Conservation (phyloP, 2,329 filamentous ascomycete species). For the Knufia fluminis region DNA sequence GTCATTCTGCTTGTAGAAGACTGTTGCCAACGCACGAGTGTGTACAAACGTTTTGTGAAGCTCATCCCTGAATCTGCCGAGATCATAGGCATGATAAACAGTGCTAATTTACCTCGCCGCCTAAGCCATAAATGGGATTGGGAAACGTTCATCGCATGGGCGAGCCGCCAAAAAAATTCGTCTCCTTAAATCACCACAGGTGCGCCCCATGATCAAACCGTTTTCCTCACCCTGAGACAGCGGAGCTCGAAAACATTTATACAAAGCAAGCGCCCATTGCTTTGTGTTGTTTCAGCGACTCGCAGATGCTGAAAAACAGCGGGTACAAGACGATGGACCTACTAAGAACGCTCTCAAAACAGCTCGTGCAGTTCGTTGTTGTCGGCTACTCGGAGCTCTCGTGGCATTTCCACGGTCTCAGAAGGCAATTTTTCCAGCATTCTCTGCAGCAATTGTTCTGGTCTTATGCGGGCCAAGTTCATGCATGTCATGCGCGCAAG, state of each 20-base stretch:
- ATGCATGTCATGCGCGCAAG: conserved; percentile 9
- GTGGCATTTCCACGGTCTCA: conserved; percentile 1
- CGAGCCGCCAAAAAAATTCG: not conserved
- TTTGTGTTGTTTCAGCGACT: not conserved
- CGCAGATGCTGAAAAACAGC: not conserved
- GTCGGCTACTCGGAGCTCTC: not conserved
- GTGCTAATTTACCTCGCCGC: not conserved
- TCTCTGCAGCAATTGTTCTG: not conserved
- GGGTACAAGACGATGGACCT: not conserved
- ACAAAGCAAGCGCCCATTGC: not conserved
- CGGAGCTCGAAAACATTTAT: not conserved
- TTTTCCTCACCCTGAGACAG: not conserved
- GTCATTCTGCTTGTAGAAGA: conserved; percentile 32
- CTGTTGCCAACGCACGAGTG: conserved; percentile 57
- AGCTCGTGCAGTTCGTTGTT: conserved; percentile 1
- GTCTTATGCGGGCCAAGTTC: conserved; percentile 7
- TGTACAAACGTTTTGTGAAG: not conserved
- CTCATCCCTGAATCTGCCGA: conserved; percentile 6
- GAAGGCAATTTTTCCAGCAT: not conserved
- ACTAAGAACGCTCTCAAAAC: not conserved
- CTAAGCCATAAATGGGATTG: not conserved
- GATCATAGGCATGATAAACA: not conserved
- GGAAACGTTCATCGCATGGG: not conserved
- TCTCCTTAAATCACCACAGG: no score
- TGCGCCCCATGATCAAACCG: no score